Conservation (phyloP, 2,329 filamentous ascomycete genomes). For the Penicillium sp. region DNA sequence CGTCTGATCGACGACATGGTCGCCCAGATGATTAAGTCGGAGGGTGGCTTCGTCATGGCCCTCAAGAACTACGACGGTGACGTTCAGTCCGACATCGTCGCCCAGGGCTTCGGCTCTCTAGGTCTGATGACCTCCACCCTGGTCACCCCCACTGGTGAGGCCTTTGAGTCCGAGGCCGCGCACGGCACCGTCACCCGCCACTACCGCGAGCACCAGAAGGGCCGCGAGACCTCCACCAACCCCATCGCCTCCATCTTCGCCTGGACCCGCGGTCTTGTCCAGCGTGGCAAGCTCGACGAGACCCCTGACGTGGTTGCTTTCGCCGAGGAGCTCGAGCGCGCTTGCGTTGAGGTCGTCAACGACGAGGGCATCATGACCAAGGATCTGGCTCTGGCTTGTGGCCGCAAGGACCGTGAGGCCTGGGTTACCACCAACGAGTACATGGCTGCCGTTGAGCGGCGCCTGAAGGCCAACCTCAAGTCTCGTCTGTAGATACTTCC, state of each 20-base stretch:
- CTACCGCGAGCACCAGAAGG: conserved; percentile 99
- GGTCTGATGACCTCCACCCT: conserved; percentile 98
- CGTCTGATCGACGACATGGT: conserved; percentile 99
- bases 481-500: conserved; percentile 35
- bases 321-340: conserved; percentile 87
- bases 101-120: conserved; percentile 96
- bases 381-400: conserved; percentile 92
- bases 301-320: conserved; percentile 93
- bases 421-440: conserved; percentile 95
- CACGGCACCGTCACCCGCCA: conserved; percentile 98
- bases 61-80: conserved; percentile 99
- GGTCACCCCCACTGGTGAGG: conserved; percentile 94
- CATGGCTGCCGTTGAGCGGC: conserved; percentile 85
- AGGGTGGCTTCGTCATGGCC: conserved; percentile 94
- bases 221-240: conserved; percentile 95
- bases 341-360: conserved; percentile 92
- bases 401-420: conserved; percentile 78
- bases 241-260: conserved; percentile 99
- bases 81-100: conserved; percentile 97
- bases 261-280: conserved; percentile 92
- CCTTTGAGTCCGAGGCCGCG: conserved; percentile 95
- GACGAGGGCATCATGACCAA: conserved; percentile 98
- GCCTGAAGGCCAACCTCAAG: conserved; percentile 73
- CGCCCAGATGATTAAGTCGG: conserved; percentile 99
- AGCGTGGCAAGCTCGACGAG: conserved; percentile 88